Evolutionary conservation across 768 basidiomycete species (phyloP), one percentile per base, ranked within the genome.

Genomic region (Myochromella boudieri): DNA sequence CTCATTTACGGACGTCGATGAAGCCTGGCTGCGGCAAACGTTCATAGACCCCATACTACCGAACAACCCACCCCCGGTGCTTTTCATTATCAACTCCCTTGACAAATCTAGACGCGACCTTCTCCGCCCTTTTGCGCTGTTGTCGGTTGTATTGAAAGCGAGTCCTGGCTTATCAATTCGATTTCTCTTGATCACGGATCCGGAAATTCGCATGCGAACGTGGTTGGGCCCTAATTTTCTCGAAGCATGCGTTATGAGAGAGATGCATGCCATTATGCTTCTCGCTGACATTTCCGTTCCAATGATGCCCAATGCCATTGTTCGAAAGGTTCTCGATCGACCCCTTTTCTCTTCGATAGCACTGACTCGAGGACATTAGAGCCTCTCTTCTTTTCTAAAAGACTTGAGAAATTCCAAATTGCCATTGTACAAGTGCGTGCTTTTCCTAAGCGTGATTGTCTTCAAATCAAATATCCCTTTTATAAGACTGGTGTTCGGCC

Each of bases 31-130:
- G 29, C 40, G 25, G 29, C 14, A 9, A n/a, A 10, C 15, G 14
- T 42, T 42, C 17, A 18, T 42, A 4, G 26, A 27, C 11, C 40
- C 40, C 10, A 12, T 42, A 27, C 15, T 42, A 9, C 11, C n/a
- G n/a, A 6, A 42, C 12, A 28, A 42, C n/a, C 40, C 40, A 14
- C 25, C 25, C 1, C 40, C 26, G 3, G 25, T 27, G 24, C 15
- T 42, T 10, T 17, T 42, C 25, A 42, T 42, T 17, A 42, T 42
- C 25, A 27, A 42, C 7, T 42, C 40, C 15, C 25, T 42, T 14
- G 40, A 27, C 18, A 21, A 11, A 5, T 12, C 12, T 18, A 27
- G 28, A 8, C 26, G 7, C 3, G 26, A 27, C 25, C 40, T 42
- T 27, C 15, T 42, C n/a, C 10, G 24, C 25, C 25, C 40, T 7